Conservation (phyloP, 768 basidiomycete genomes). For the Boletus huronensis region DNA sequence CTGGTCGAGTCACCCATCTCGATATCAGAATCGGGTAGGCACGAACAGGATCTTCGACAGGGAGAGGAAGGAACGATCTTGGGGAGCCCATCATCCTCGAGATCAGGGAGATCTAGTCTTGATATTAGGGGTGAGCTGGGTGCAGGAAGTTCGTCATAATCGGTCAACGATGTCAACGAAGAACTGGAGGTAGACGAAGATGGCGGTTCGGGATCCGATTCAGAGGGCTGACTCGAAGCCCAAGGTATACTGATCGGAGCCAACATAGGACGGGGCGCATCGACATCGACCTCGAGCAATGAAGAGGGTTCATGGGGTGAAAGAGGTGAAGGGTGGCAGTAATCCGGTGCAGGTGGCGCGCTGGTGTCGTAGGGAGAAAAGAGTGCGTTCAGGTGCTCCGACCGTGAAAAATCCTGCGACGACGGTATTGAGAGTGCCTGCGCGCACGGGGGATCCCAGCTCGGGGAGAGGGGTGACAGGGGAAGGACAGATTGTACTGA, state of each 20-base stretch:
- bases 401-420: constrained; percentile 15
- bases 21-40: constrained; percentile 31
- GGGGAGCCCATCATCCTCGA: constrained; percentile 26
- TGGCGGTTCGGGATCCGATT: constrained; percentile 16
- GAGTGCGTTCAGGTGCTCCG: constrained; percentile 15
- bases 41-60: constrained; percentile 26
- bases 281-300: constrained; percentile 26
- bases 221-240: constrained; percentile 8
- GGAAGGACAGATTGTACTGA: constrained; percentile 14
- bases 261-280: constrained; percentile 15
- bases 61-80: constrained; percentile 28
- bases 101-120: constrained; percentile 29
- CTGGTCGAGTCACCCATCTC: constrained; percentile 17
- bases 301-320: constrained; percentile 19
- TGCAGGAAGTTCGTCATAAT: constrained; percentile 16
- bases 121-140: constrained; percentile 34
- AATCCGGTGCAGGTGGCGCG: constrained; percentile 14
- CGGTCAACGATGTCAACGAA: constrained; percentile 24
- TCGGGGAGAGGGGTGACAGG: constrained; percentile 37
- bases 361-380: constrained; percentile 16
- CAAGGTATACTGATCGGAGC: constrained; percentile 25
- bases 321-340: constrained; percentile 10
- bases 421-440: constrained; percentile 11
- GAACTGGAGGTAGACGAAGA: constrained; percentile 8
- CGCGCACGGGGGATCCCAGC: constrained; percentile 24